Evolutionary conservation across 257 asterid species (phyloP).

Genomic region (Solanum neorickii): DNA sequence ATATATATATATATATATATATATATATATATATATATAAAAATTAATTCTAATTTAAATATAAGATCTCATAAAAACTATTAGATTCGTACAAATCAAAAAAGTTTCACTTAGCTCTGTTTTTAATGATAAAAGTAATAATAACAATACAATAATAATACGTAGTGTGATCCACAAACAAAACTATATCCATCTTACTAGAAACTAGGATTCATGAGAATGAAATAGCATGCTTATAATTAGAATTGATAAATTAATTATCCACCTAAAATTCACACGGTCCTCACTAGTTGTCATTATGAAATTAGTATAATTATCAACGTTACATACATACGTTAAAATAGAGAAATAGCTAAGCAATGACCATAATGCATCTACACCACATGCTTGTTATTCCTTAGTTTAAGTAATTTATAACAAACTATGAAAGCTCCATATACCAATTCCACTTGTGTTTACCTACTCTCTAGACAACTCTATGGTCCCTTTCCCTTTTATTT

Average conservation of each 20-base stretch:
- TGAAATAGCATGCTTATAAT: background rate
- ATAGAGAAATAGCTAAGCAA: background rate
- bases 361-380: background rate
- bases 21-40: too few species aligned
- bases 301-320: background rate
- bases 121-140: background rate
- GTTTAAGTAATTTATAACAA: background rate
- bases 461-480: background rate
- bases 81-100: too few species aligned
- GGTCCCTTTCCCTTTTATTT: background rate
- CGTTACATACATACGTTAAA: background rate
- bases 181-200: background rate
- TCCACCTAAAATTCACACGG: background rate
- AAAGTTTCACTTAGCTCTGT: accelerated
- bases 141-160: background rate
- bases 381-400: background rate
- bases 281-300: background rate
- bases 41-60: too few species aligned
- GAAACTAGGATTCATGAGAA: background rate
- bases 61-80: too few species aligned
- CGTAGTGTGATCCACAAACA: background rate
- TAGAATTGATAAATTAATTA: background rate
- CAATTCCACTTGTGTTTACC: background rate
- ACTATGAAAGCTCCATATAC: background rate
- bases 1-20: too few species aligned